These are phyloP conservation scores for Cucurbita moschata DNA, from an alignment of 306 rosid genomes.

Conservation along the genomic window DNA sequence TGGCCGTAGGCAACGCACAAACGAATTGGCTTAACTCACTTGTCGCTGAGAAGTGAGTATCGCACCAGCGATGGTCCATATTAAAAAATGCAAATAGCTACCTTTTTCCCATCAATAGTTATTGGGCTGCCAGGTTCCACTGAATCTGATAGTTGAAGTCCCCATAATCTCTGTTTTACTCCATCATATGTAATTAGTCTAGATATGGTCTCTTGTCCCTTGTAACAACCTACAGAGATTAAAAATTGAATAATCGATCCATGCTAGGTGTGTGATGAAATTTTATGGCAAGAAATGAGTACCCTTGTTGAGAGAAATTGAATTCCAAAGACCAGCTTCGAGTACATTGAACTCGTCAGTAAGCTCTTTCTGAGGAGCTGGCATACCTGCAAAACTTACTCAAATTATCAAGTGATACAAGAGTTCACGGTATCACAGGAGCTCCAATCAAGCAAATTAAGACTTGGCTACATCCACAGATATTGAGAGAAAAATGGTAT, in stretches of 20 bases:
- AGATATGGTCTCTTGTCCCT: slow-evolving; percentile 92
- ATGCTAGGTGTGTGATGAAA: background rate
- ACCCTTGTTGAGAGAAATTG: slow-evolving; percentile 75
- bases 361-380: slow-evolving; percentile 80
- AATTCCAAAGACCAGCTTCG: slow-evolving; percentile 88
- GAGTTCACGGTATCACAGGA: slow-evolving; percentile 3
- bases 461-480: background rate
- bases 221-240: slow-evolving; percentile 65
- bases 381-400: slow-evolving; percentile 52
- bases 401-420: background rate
- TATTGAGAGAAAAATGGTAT: too few relatives aligned
- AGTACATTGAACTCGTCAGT: slow-evolving; percentile 81
- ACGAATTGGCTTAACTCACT: too few relatives aligned
- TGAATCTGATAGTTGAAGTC: slow-evolving; percentile 53
- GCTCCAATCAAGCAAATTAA: background rate
- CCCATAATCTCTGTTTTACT: slow-evolving; percentile 88
- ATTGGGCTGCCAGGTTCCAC: slow-evolving; percentile 72
- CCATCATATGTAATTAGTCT: slow-evolving; percentile 86
- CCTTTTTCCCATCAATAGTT: slow-evolving; percentile 61
- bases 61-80: too few relatives aligned
- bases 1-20: too few relatives aligned
- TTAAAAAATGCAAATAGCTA: background rate
- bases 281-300: slow-evolving; percentile 8
- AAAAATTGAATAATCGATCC: slow-evolving; percentile 12
- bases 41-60: too few relatives aligned